Evolutionary conservation across 1,284 basidiomycete genomes (phyloP).

Genomic region (Lentinus polychrous): DNA sequence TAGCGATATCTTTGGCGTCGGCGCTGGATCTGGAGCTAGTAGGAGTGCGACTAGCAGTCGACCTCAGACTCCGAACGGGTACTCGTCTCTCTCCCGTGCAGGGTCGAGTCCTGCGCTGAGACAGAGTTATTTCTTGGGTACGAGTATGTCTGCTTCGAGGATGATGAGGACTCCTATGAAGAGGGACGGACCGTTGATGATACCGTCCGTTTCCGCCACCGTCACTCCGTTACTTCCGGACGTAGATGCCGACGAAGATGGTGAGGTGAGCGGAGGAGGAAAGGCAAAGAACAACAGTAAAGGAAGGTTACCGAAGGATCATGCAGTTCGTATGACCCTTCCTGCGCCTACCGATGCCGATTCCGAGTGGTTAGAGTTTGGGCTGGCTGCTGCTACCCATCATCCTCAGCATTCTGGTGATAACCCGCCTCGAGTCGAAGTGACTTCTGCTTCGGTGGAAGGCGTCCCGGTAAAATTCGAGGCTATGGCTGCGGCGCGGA

Average conservation of each 20-base stretch:
- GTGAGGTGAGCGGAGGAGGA: background rate
- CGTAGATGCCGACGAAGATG: background rate
- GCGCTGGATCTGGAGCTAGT: background rate
- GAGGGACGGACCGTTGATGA: slow-evolving; percentile 52
- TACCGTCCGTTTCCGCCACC: slow-evolving; percentile 48
- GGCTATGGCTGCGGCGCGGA: slow-evolving; percentile 34
- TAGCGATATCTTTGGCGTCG: background rate
- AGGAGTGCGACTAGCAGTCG: slow-evolving; percentile 14
- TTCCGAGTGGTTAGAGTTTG: slow-evolving; percentile 71
- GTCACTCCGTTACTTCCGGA: slow-evolving; percentile 42
- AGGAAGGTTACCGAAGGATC: slow-evolving; percentile 33
- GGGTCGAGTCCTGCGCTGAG: background rate
- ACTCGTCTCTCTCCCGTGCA: too few relatives aligned
- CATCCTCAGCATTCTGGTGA: background rate
- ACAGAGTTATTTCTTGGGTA: slow-evolving; percentile 1
- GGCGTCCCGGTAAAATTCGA: slow-evolving; percentile 59
- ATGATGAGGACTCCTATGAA: slow-evolving; percentile 25
- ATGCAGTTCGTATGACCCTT: slow-evolving; percentile 52
- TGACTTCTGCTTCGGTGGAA: slow-evolving; percentile 54
- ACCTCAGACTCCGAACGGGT: slow-evolving; percentile 24
- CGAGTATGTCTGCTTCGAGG: background rate
- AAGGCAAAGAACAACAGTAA: too few relatives aligned
- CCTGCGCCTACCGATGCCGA: slow-evolving; percentile 50
- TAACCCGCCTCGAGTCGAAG: slow-evolving; percentile 39
- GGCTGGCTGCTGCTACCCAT: slow-evolving; percentile 28